Percentiles rank a stretch among this genome's conserved stretches.
These are phyloP conservation scores for Mercurialis annua DNA, from an alignment of 345 rosid species.

Conservation along the genomic window DNA sequence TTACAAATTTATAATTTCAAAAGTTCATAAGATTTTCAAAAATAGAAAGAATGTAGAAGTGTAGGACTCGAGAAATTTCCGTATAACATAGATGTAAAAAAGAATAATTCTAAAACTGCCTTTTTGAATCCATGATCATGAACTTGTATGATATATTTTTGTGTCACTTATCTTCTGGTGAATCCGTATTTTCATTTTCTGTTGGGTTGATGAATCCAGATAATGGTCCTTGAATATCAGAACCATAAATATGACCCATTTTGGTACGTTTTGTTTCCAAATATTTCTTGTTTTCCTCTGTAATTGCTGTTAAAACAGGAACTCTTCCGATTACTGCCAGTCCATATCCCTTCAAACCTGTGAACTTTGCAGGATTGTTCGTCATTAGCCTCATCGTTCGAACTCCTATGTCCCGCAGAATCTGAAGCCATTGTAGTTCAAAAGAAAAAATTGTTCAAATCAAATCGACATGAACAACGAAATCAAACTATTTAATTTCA, in stretches of 20 bases:
- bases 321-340: constrained; percentile 78
- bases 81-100: too few species aligned
- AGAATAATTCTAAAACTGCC: too few species aligned
- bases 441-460: background rate
- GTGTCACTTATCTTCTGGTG: constrained; percentile 16
- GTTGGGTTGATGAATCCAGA: constrained; percentile 33
- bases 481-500: too few species aligned
- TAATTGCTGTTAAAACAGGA: constrained; percentile 73
- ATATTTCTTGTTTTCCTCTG: constrained; percentile 75
- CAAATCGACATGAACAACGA: too few species aligned
- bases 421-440: constrained; percentile 36
- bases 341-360: constrained; percentile 76
- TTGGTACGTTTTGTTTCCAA: constrained; percentile 77
- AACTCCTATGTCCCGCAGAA: constrained; percentile 71
- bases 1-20: too few species aligned
- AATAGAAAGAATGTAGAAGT: too few species aligned
- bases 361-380: constrained; percentile 87
- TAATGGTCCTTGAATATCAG: constrained; percentile 52
- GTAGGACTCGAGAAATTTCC: too few species aligned
- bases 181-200: constrained; percentile 10
- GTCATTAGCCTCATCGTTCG: constrained; percentile 86
- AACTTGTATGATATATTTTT: background rate
- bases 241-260: constrained; percentile 85
- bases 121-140: too few species aligned
- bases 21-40: too few species aligned